Evolutionary conservation across 345 rosid genomes (phyloP), one percentile per base, ranked within the genome.

Genomic region (Cardamine resedifolia): DNA sequence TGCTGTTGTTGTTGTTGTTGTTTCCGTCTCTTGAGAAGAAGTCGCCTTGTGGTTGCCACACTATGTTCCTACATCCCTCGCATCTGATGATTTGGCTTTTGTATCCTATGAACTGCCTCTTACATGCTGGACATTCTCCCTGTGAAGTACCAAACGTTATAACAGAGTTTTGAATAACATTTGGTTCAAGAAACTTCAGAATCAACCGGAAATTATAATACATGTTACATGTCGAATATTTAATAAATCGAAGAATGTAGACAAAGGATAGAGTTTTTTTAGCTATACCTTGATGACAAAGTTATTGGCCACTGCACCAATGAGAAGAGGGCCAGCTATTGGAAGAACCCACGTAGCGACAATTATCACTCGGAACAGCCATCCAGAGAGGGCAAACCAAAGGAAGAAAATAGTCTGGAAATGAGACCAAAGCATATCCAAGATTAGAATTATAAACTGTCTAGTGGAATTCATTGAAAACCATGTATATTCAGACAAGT

Each of bases 111-210:
- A 94, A 94, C 78, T 91, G 89, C 75, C 87, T 84, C 79, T 86
- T 86, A 81, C 98, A 94, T 19, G 95, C 96, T 10, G 97, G 97
- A 76, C 98, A 94, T 66, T 86, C 81, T 47, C 98, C 98, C 98
- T 91, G 79, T 26, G 27, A 56, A 74, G 45, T 21, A 56, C 19
- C 63, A 52, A 51, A 48, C 41, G 6, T 48, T 58, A 49, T 5
- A 61, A 43, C 39, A 58, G 19, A 20, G 38, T 18, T 31, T 48
- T 24, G 1, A 26, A 48, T 31, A 26, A 30, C 19, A 7, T 9
- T 27, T 9, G 14, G 58, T 47, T 64, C 27, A 26, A 51, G 49
- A 51, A 16, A 39, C 36, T 36, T 27, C 38, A 51, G 21, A 4
- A 10, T 53, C n/a, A 14, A 9, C 47, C 14, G 9, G 33, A 18